Evolutionary conservation across 2,329 filamentous ascomycete genomes (phyloP), one percentile per base, ranked within the genome.

Genomic region (Penicillium decumbens): DNA sequence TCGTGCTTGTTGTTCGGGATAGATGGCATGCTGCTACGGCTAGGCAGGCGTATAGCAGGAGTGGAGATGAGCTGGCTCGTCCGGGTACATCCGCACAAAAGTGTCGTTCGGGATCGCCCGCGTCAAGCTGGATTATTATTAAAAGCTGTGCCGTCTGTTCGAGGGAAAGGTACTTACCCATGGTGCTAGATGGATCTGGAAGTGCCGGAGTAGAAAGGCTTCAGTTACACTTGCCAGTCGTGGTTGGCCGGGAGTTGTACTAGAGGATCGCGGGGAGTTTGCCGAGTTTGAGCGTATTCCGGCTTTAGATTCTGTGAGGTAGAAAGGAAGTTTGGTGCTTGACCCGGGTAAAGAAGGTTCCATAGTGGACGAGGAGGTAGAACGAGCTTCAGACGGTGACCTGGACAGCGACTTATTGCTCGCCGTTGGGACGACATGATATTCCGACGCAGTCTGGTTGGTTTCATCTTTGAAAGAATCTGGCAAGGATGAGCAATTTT

Each of bases 391-490:
- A n/a, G 61, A 62, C 9, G 56, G 47, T 40, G 58, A 57, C 50
- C 58, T 54, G 18, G 54, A 54, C n/a, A 44, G 48, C 9, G 55
- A 51, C 23, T 55, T 50, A 15, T 55, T 53, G 13, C 47, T 45
- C 24, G 40, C 56, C 12, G 58, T 46, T 3, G 61, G 49, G 23
- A 69, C 51, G 42, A 69, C 61, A 43, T 64, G 57, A 46, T 69
- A 69, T 48, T 68, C 66, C 12, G 65, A 58, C 24, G 66, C 66
- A 10, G 65, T 69, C 48, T 64, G 65, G 28, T 65, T 61, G 37
- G 65, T 69, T 47, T 69, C 66, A 53, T 69, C 66, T 52, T 68
- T 65, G 51, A 69, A 69, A 8, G 62, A 56, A 42, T 66, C 66
- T 69, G 47, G 25, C 4, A 39, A 28, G 29, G 41, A 53, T 45